phyloP scores from a whole-genome alignment of 2,329 filamentous ascomycete species.

The Alternaria burnsii region DNA sequence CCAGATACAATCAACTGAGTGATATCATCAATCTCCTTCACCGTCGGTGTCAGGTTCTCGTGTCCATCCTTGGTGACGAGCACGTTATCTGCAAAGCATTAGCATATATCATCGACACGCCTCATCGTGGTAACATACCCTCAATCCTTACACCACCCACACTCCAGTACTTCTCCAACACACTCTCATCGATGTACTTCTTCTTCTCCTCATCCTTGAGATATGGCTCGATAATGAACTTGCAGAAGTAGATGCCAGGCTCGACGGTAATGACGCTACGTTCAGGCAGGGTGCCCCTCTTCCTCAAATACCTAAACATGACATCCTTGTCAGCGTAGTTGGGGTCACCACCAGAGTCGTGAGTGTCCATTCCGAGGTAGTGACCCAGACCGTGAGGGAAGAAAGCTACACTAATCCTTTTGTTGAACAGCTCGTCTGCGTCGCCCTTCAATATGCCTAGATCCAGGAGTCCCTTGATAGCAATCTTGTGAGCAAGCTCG shows the following conservation, averaged over 20 bases:
- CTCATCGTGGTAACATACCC: slow-evolving; percentile 37
- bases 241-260: slow-evolving; percentile 84
- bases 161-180: slow-evolving; percentile 73
- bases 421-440: slow-evolving; percentile 58
- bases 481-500: slow-evolving; percentile 78
- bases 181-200: slow-evolving; percentile 70
- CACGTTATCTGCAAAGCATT: slow-evolving; percentile 70
- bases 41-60: slow-evolving; percentile 83
- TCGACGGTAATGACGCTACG: slow-evolving; percentile 93
- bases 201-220: slow-evolving; percentile 68
- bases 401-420: slow-evolving; percentile 58
- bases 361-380: slow-evolving; percentile 63
- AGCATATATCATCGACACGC: slow-evolving; percentile 4
- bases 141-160: slow-evolving; percentile 94
- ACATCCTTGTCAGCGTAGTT: slow-evolving; percentile 73
- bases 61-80: slow-evolving; percentile 79
- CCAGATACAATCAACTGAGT: slow-evolving; percentile 58
- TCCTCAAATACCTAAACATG: slow-evolving; percentile 86
- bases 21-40: slow-evolving; percentile 75
- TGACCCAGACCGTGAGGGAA: slow-evolving; percentile 62
- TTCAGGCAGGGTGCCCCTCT: slow-evolving; percentile 76
- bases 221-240: slow-evolving; percentile 75
- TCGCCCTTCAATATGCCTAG: slow-evolving; percentile 76
- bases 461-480: slow-evolving; percentile 78
- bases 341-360: slow-evolving; percentile 59